Evolutionary conservation across 148 eudicot species (phyloP), one percentile per base, ranked within the genome.

Genomic region (Vaccinium vitisidaea): DNA sequence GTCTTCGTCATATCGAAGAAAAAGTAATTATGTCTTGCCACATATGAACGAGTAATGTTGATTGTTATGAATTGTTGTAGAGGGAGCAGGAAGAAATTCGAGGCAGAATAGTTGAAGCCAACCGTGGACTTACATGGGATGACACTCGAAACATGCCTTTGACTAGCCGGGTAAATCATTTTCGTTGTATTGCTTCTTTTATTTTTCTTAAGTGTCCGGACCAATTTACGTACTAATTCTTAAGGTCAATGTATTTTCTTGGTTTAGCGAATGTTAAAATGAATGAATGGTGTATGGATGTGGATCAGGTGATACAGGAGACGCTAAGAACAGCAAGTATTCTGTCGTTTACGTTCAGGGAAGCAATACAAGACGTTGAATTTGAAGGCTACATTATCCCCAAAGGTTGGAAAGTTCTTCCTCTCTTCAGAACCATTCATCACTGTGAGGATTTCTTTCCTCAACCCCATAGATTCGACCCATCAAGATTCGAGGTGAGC

Each of bases 391-490:
- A 89, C 65, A 54, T 93, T 30, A 94, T 96, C 77, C 99, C 99
- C 0, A 92, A 88, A 88, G 99, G 99, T 11, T 96, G 99, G 99
- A 96, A 96, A 80, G 97, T 96, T 52, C 89, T 96, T 55, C 99
- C 99, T 15, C 89, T 96, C 61, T 96, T 96, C 87, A 86, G 99
- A 90, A 93, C 83, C 85, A 96, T 96, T 77, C 99, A 96, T 80
- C 98, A 96, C 55, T 91, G 54, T 80, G 85, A 93, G 9, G 89
- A 90, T 10, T 90, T 93, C 83, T 96, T 91, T 84, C 98, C 99
- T 76, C 85, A 93, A 2, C 99, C 99, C 36, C 86, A 94, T 14
- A 91, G 87, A 71, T 94, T 96, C 82, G 97, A 96, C 83, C 99
- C 99, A 23, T 96, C 98, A 27, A 90, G 99, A 89, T 96, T 96